Evolutionary conservation across 768 basidiomycete species (phyloP).

Genomic region (Russula brevipes): DNA sequence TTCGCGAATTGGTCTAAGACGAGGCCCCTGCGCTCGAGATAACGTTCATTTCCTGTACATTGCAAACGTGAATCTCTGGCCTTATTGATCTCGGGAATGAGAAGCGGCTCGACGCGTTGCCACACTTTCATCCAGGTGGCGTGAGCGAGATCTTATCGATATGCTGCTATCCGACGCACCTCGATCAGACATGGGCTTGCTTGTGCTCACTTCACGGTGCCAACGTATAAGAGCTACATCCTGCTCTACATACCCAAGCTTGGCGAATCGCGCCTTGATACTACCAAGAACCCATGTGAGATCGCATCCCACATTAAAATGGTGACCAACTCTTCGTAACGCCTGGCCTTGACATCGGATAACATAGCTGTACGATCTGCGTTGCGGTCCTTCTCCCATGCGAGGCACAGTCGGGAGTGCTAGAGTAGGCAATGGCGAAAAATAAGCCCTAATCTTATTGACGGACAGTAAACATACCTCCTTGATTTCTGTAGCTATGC

Average conservation of each 20-base stretch:
- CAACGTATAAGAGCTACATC: constrained; percentile 5
- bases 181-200: constrained; percentile 19
- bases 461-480: not conserved
- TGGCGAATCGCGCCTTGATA: constrained; percentile 3
- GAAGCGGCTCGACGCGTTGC: constrained; percentile 10
- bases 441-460: not conserved
- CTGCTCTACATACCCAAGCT: constrained; percentile 5
- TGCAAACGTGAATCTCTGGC: constrained; percentile 2
- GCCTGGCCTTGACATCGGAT: constrained; percentile 12
- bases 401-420: constrained; percentile 5
- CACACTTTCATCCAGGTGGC: not conserved
- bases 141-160: not conserved
- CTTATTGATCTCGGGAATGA: constrained; percentile 5
- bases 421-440: not conserved
- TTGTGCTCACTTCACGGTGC: constrained; percentile 14
- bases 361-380: constrained; percentile 16
- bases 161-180: not conserved
- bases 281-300: constrained; percentile 1
- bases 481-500: not conserved
- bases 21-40: not conserved
- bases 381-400: constrained; percentile 10
- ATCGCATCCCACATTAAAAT: not conserved
- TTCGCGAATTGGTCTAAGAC: not conserved
- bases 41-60: not conserved
- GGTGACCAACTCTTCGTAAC: constrained; percentile 15